A percentile compares a stretch with the other conserved stretches of the same genome.
Evolutionary conservation across 1,284 basidiomycete species (phyloP).

Genomic region (Puccinia hordei): DNA sequence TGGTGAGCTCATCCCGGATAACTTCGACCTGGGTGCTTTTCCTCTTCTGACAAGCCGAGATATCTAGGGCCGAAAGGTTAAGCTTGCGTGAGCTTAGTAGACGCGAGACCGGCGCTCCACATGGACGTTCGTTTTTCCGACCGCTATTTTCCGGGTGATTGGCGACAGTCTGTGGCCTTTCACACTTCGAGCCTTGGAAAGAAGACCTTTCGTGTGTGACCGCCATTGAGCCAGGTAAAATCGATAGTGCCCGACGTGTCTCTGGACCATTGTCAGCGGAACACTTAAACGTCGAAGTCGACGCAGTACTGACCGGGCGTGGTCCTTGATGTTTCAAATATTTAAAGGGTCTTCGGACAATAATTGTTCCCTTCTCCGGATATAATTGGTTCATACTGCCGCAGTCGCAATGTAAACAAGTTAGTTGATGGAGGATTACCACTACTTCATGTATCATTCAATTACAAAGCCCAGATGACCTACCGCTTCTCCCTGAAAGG

Average conservation of each 20-base stretch:
- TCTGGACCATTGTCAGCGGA: not conserved
- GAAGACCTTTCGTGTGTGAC: not conserved
- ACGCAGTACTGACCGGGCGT: not conserved
- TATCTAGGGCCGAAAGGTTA: slow-evolving; percentile 26
- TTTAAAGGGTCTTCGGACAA: slow-evolving; percentile 34
- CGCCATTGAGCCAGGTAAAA: not conserved
- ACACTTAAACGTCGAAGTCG: not conserved
- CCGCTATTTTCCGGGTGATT: not conserved
- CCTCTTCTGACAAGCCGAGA: slow-evolving; percentile 20
- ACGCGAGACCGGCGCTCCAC: slow-evolving; percentile 14
- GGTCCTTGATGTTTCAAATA: slow-evolving; percentile 41
- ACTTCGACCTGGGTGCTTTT: slow-evolving; percentile 7
- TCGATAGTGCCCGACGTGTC: not conserved
- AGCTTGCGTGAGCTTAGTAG: slow-evolving; percentile 40
- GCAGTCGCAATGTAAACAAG: not conserved
- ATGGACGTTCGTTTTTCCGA: slow-evolving; percentile 4
- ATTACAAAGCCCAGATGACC: not conserved
- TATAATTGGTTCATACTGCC: not conserved
- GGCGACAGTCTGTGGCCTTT: not conserved
- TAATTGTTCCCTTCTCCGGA: not conserved
- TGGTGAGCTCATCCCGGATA: not conserved
- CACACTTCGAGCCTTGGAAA: not conserved
- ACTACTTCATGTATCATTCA: too few species aligned
- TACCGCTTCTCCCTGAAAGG: not conserved
- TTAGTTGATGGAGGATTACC: not conserved